phyloP scores from a whole-genome alignment of 495 filamentous ascomycete genomes.

The Chaetomium cochliodes region DNA sequence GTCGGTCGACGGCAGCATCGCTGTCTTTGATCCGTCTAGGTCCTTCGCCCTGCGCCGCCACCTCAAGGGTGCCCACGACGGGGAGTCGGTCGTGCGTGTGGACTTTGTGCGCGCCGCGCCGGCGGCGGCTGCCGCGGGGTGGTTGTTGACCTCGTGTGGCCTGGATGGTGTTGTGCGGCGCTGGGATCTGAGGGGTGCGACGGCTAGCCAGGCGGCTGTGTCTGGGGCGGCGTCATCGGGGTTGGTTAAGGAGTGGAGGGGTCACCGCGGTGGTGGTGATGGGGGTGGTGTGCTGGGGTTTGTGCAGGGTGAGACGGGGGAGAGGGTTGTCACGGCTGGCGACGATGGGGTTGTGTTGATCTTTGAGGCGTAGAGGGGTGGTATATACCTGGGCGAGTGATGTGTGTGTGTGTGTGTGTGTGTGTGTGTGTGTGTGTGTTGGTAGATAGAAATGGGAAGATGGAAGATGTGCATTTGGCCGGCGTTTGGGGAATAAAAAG shows the following conservation, averaged over 20 bases:
- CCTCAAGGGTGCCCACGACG: slow-evolving; percentile 78
- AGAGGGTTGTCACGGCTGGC: slow-evolving; percentile 79
- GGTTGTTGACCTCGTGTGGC: slow-evolving; percentile 76
- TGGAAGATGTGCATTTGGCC: background rate
- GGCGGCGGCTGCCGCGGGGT: slow-evolving; percentile 36
- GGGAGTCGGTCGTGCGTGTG: slow-evolving; percentile 81
- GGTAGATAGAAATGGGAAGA: background rate
- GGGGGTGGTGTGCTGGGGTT: slow-evolving; percentile 88
- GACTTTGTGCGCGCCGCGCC: slow-evolving; percentile 67
- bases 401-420: background rate
- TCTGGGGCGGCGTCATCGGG: slow-evolving; percentile 44
- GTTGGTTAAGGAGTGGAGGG: slow-evolving; percentile 75
- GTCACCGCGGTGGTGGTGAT: slow-evolving; percentile 72
- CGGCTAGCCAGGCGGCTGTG: slow-evolving; percentile 43
- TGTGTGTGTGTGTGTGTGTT: too few species aligned
- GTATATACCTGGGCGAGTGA: background rate
- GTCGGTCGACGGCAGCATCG: slow-evolving; percentile 86
- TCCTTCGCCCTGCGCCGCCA: slow-evolving; percentile 78
- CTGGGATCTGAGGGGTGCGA: slow-evolving; percentile 85
- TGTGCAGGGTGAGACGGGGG: slow-evolving; percentile 67
- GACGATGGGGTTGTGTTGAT: slow-evolving; percentile 76
- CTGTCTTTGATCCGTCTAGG: slow-evolving; percentile 79
- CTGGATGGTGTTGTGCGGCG: slow-evolving; percentile 83
- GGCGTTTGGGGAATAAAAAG: background rate
- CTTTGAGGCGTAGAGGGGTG: slow-evolving; percentile 54